Percentiles rank a stretch among this genome's conserved stretches.
Conservation (phyloP, 2,329 filamentous ascomycete genomes). For the Fusarium cicatricum region DNA sequence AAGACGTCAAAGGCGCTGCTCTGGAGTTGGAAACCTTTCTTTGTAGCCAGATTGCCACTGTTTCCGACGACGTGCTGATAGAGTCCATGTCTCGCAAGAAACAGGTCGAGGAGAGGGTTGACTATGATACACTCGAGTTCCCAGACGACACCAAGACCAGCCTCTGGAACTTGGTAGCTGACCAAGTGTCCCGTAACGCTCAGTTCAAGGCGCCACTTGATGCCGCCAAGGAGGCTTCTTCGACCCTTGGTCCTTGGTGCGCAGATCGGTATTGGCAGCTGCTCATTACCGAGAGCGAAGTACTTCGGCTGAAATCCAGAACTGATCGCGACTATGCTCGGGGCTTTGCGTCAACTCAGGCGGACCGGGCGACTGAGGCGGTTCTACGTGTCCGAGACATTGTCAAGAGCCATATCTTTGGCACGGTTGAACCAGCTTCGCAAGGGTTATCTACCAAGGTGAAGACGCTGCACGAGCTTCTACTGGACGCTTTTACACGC, state of each 20-base stretch:
- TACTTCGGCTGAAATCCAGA: constrained; percentile 66
- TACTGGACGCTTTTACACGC: constrained; percentile 71
- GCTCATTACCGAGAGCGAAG: constrained; percentile 69
- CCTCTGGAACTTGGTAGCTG: constrained; percentile 67
- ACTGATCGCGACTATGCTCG: constrained; percentile 51
- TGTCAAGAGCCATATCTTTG: constrained; percentile 61
- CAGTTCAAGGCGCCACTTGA: constrained; percentile 65
- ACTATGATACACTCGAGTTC: constrained; percentile 55
- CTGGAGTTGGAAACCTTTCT: constrained; percentile 78
- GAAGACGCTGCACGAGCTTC: constrained; percentile 64
- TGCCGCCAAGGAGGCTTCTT: constrained; percentile 66
- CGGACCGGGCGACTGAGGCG: constrained; percentile 60
- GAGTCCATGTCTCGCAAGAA: constrained; percentile 34
- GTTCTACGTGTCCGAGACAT: constrained; percentile 67
- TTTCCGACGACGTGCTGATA: constrained; percentile 50
- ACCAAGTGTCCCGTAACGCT: constrained; percentile 50
- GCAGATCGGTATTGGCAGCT: constrained; percentile 83
- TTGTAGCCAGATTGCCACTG: constrained; percentile 84
- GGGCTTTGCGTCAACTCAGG: constrained; percentile 21
- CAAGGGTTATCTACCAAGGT: constrained; percentile 77
- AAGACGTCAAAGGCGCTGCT: constrained; percentile 74
- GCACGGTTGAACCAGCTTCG: constrained; percentile 40
- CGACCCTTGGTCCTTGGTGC: constrained; percentile 82
- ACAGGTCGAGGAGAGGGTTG: constrained; percentile 60
- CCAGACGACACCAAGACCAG: constrained; percentile 65